These are phyloP conservation scores for Tetrapisispora fleetii DNA, from an alignment of 805 yeast genomes.

Conservation along the genomic window DNA sequence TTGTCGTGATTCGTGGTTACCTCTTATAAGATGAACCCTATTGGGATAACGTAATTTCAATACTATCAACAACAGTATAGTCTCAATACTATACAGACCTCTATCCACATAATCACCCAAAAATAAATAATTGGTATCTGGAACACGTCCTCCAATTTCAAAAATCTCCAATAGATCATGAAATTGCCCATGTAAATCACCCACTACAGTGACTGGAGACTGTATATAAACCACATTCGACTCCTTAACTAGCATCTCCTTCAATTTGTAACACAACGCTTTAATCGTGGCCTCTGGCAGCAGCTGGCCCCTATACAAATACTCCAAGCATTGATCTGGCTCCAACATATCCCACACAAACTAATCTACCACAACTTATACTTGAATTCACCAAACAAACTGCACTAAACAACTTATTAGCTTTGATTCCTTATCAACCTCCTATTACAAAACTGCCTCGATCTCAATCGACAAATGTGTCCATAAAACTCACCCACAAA, in stretches of 20 bases:
- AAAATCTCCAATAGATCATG: conserved; percentile 89
- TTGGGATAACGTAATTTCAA: conserved; percentile 81
- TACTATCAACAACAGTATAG: conserved; percentile 73
- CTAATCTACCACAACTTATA: too few relatives aligned
- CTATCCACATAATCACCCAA: conserved; percentile 95
- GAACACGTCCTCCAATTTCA: conserved; percentile 86
- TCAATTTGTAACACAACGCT: conserved; percentile 69
- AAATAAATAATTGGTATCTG: conserved; percentile 86
- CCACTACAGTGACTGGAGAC: conserved; percentile 90
- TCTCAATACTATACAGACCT: conserved; percentile 88
- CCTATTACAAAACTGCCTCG: too few relatives aligned
- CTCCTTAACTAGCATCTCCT: conserved; percentile 67
- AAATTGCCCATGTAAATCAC: conserved; percentile 96
- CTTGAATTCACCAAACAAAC: too few relatives aligned
- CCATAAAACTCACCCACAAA: too few relatives aligned
- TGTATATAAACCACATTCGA: conserved; percentile 78
- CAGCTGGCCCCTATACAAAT: conserved; percentile 51
- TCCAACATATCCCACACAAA: conserved; percentile 28
- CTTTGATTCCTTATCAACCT: too few relatives aligned
- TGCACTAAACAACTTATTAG: too few relatives aligned
- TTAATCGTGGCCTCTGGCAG: conserved; percentile 62
- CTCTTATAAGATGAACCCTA: conserved; percentile 74
- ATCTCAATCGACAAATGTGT: too few relatives aligned
- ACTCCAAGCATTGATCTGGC: conserved; percentile 62
- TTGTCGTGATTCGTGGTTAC: conserved; percentile 94